Conservation (phyloP, 352 stramenopile genomes). For the Lagenidium giganteum region DNA sequence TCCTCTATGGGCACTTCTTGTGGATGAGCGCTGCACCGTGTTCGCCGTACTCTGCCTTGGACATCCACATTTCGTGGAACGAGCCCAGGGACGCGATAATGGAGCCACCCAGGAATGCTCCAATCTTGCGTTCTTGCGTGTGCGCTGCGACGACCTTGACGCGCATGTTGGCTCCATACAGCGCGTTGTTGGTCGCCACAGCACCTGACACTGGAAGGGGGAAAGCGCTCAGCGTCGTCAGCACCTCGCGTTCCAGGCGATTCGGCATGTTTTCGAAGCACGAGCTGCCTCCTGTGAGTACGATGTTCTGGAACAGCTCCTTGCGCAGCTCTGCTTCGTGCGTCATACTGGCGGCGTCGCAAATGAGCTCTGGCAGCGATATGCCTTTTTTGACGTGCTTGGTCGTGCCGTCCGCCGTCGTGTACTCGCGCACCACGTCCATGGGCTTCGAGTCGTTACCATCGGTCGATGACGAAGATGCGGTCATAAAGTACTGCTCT, state of each 20-base stretch:
- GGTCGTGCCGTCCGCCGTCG: neutral
- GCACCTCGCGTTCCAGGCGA: slow-evolving; percentile 68
- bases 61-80: slow-evolving; percentile 99
- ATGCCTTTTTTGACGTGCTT: slow-evolving; percentile 25
- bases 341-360: slow-evolving; percentile 50
- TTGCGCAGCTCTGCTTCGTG: slow-evolving; percentile 73
- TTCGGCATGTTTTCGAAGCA: slow-evolving; percentile 77
- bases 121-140: slow-evolving; percentile 57
- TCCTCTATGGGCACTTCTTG: slow-evolving; percentile 93
- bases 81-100: slow-evolving; percentile 96
- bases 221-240: slow-evolving; percentile 38
- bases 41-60: slow-evolving; percentile 98
- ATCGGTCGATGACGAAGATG: neutral
- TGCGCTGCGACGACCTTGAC: slow-evolving; percentile 71
- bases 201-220: slow-evolving; percentile 23
- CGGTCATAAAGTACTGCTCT: slow-evolving; percentile 80
- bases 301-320: slow-evolving; percentile 80
- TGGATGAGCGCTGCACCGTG: slow-evolving; percentile 95
- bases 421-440: slow-evolving; percentile 4
- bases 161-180: slow-evolving; percentile 35
- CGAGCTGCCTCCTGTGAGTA: slow-evolving; percentile 71
- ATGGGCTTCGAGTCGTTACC: neutral
- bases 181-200: slow-evolving; percentile 4
- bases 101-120: slow-evolving; percentile 90
- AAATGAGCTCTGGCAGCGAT: slow-evolving; percentile 56